These are phyloP conservation scores for Juncus effusus DNA, from an alignment of 176 grass and related monocot species.

Conservation along the genomic window DNA sequence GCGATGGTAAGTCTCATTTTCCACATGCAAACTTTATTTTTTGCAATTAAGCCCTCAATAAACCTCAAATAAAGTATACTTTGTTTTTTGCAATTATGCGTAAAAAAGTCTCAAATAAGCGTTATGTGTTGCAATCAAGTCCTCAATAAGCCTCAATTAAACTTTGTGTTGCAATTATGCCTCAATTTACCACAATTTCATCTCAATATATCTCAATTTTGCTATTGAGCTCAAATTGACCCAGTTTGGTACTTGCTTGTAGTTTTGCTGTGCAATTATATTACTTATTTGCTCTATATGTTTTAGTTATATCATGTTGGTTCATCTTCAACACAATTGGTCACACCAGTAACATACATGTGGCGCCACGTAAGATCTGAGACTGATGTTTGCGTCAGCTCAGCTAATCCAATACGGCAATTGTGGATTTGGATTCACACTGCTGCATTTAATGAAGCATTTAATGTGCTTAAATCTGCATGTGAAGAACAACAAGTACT, in stretches of 20 bases:
- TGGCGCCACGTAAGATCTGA: slow-evolving; percentile 43
- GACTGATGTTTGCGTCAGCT: slow-evolving; percentile 13
- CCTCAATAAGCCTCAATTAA: no score
- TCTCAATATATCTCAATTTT: no score
- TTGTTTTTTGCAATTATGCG: no score
- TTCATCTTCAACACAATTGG: slow-evolving; percentile 27
- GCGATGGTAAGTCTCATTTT: slow-evolving; percentile 53
- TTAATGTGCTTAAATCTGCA: slow-evolving; percentile 47
- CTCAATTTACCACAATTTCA: no score
- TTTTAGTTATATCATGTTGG: slow-evolving; percentile 62
- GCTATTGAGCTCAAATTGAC: no score
- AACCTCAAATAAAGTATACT: no score
- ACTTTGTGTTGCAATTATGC: no score
- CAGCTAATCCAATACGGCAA: slow-evolving; percentile 28
- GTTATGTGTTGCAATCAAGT: no score
- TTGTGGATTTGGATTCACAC: slow-evolving; percentile 96
- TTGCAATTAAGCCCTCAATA: neutral
- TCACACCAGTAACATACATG: slow-evolving; percentile 79
- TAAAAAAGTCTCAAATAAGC: no score
- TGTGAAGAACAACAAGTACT: slow-evolving; percentile 51
- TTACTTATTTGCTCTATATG: slow-evolving; percentile 12
- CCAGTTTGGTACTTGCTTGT: neutral
- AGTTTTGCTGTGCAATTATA: neutral
- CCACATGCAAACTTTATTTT: neutral
- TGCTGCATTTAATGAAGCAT: slow-evolving; percentile 52